Evolutionary conservation across 805 yeast species (phyloP).

Genomic region (Priceomyces castillae): DNA sequence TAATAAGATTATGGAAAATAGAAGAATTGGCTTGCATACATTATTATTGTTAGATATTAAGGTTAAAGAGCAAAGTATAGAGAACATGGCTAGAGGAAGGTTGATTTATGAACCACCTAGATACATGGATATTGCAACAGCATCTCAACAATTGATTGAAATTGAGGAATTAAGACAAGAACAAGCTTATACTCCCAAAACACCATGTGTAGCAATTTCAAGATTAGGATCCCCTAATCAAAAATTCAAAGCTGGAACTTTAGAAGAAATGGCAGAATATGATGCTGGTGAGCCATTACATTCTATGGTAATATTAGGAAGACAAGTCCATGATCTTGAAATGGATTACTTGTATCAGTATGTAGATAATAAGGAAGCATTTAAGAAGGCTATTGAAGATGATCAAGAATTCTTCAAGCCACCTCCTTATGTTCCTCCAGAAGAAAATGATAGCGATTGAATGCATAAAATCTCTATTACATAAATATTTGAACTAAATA

Average conservation of each 20-base stretch:
- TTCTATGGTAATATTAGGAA: conserved; percentile 84
- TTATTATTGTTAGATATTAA: conserved; percentile 85
- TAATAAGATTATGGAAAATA: conserved; percentile 81
- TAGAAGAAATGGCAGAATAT: conserved; percentile 70
- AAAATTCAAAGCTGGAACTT: conserved; percentile 78
- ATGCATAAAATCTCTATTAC: neutral
- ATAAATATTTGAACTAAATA: neutral
- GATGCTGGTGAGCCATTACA: conserved; percentile 95
- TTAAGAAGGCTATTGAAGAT: conserved; percentile 43
- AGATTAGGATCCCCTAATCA: conserved; percentile 88
- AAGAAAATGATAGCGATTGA: conserved; percentile 19
- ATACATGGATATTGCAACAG: conserved; percentile 89
- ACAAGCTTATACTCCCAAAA: conserved; percentile 75
- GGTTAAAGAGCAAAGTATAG: conserved; percentile 94
- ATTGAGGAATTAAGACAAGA: conserved; percentile 77
- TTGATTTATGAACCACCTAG: conserved; percentile 94
- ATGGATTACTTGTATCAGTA: conserved; percentile 78
- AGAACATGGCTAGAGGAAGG: conserved; percentile 90
- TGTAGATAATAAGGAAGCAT: conserved; percentile 57
- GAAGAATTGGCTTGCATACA: conserved; percentile 89
- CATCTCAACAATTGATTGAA: conserved; percentile 84
- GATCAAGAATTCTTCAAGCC: conserved; percentile 76
- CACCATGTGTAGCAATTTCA: conserved; percentile 93
- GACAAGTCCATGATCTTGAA: conserved; percentile 92
- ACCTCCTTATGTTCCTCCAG: conserved; percentile 58